These are phyloP conservation scores for Curvularia spicifera DNA, from an alignment of 2,329 filamentous ascomycete species.

Conservation along the genomic window DNA sequence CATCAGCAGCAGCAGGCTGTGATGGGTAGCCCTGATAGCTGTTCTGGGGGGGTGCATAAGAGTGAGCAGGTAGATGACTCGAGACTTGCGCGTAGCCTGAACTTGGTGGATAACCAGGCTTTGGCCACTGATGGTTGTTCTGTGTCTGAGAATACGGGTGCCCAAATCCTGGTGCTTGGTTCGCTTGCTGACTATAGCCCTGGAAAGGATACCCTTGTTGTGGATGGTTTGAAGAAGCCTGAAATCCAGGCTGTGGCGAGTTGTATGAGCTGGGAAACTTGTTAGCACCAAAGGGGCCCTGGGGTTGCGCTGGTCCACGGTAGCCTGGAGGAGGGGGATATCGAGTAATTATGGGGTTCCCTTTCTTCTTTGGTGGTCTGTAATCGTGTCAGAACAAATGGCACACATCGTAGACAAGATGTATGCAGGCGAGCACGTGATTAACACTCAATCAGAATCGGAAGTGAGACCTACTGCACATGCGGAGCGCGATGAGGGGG, in stretches of 20 bases:
- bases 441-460: not conserved
- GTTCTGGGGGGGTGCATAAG: slow-evolving; percentile 29
- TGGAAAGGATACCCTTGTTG: slow-evolving; percentile 34
- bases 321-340: slow-evolving; percentile 60
- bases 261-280: slow-evolving; percentile 39
- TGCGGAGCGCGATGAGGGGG: slow-evolving; percentile 37
- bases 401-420: not conserved
- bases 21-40: slow-evolving; percentile 29
- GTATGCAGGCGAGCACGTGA: slow-evolving; percentile 4
- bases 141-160: slow-evolving; percentile 33
- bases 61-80: slow-evolving; percentile 29
- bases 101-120: slow-evolving; percentile 31
- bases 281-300: slow-evolving; percentile 36
- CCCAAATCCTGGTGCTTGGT: slow-evolving; percentile 23
- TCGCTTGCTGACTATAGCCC: slow-evolving; percentile 32
- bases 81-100: slow-evolving; percentile 32
- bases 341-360: slow-evolving; percentile 57
- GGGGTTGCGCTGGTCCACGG: slow-evolving; percentile 44
- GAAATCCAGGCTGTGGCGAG: slow-evolving; percentile 35
- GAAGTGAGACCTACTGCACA: slow-evolving; percentile 39
- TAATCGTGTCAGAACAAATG: slow-evolving; percentile 23
- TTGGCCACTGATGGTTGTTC: slow-evolving; percentile 35
- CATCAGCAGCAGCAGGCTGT: slow-evolving; percentile 28
- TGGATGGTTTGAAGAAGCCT: slow-evolving; percentile 29
- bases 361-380: slow-evolving; percentile 53